Evolutionary conservation across 1,284 basidiomycete genomes (phyloP).

Genomic region (Leccinum angustisporum): DNA sequence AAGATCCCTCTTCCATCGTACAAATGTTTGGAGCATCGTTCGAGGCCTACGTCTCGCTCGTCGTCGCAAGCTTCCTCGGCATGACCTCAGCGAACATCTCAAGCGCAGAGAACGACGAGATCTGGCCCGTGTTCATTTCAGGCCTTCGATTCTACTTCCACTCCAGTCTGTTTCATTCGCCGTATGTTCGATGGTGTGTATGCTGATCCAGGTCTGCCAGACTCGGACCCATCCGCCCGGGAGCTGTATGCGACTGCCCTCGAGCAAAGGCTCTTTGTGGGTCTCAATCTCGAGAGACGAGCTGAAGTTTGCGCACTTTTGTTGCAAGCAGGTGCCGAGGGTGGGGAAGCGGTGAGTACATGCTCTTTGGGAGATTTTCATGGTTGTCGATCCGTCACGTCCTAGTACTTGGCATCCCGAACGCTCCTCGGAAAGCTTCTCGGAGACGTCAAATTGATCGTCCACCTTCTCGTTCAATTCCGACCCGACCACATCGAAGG

Average conservation of each 20-base stretch:
- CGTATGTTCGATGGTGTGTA: neutral
- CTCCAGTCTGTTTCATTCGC: constrained; percentile 39
- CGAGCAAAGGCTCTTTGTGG: constrained; percentile 51
- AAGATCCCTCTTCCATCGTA: constrained; percentile 22
- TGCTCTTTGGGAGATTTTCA: neutral
- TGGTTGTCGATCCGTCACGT: constrained; percentile 2
- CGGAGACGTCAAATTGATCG: constrained; percentile 51
- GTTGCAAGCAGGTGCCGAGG: constrained; percentile 47
- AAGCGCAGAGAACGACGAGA: constrained; percentile 31
- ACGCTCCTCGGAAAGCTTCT: constrained; percentile 49
- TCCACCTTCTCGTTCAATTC: constrained; percentile 58
- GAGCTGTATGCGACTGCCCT: constrained; percentile 44
- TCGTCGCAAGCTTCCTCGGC: constrained; percentile 58
- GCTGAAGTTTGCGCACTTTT: constrained; percentile 55
- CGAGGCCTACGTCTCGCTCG: constrained; percentile 47
- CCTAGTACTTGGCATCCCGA: constrained; percentile 52
- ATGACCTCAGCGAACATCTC: too few species aligned
- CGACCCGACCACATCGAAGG: constrained; percentile 44
- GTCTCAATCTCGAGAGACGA: constrained; percentile 53
- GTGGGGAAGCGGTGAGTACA: constrained; percentile 47
- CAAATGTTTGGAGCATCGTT: constrained; percentile 28
- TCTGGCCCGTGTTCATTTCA: constrained; percentile 51
- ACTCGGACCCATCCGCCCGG: constrained; percentile 34
- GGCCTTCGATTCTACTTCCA: constrained; percentile 47
- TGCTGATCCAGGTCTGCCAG: constrained; percentile 24